Evolutionary conservation across 2,329 filamentous ascomycete genomes (phyloP), one percentile per base, ranked within the genome.

Genomic region (Alternaria arbusti): DNA sequence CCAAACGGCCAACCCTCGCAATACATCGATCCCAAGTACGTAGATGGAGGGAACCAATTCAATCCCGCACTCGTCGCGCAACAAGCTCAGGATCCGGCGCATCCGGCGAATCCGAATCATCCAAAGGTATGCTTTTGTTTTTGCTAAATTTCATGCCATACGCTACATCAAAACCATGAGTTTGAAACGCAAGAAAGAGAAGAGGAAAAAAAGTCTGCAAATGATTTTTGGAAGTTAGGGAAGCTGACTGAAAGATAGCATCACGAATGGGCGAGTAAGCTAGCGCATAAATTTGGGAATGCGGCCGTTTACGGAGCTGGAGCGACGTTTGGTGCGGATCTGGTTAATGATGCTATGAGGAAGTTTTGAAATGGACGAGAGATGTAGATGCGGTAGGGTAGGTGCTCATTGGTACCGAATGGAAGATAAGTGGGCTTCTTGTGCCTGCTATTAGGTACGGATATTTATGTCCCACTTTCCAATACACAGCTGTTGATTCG

Each of bases 311-410:
- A 61, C 7, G 68, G 68, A 1, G 68, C 68, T 22, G 68, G 70
- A 32, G 70, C 70, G 25, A 69, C 66, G 6, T 72, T 70, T 56
- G 68, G 70, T 4, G 61, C 65, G 22, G 65, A 69, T 66, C 12
- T 70, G 6, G 65, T 72, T 9, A 70, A 72, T 32, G 66, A 69
- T 62, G 70, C 62, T 23, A 69, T 70, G 66, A 65, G 66, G 61
- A 72, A 68, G 46, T 69, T 72, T 32, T 68, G 15, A 28, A 1
- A 15, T 32, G 30, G 13, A 32, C 15, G 6, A 32, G 0, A 1
- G 30, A 36, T 36, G 13, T 36, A 36, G 13, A 36, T 15, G 6
- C 6, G 30, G 6, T 9, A 36, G 4, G 7, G 7, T 8, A n/a
- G 32, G 13, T 36, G 15, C 4, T 36, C 15, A 4, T n/a, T 36